Conservation (phyloP, 768 basidiomycete genomes). For the Albatrellus ellisii region DNA sequence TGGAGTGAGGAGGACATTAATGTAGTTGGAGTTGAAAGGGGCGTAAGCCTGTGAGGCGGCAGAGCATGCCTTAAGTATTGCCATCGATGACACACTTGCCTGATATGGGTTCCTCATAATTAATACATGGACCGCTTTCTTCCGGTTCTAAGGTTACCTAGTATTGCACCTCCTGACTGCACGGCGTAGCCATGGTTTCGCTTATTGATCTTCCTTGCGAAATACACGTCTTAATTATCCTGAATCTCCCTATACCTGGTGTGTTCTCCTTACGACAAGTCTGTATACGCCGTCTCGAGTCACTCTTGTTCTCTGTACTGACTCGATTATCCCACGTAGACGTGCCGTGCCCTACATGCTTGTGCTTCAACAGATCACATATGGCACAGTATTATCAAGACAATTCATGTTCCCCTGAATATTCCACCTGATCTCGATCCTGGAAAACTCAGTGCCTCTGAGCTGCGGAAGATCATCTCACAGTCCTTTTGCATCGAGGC, state of each 20-base stretch:
- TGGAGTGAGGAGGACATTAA: conserved; percentile 16
- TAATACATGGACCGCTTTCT: too few relatives aligned
- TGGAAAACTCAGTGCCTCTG: conserved; percentile 23
- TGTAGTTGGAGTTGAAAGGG: conserved; percentile 13
- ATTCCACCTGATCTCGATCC: conserved; percentile 23
- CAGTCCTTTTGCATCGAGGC: conserved; percentile 34
- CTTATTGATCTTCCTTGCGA: conserved; percentile 30
- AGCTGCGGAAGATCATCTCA: conserved; percentile 29
- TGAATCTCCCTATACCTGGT: conserved; percentile 24
- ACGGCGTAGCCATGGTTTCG: conserved; percentile 6
- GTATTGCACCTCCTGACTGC: conserved; percentile 1
- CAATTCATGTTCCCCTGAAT: conserved; percentile 28
- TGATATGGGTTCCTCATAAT: conserved; percentile 6
- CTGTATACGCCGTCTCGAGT: conserved; percentile 6
- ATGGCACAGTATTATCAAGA: conserved; percentile 32
- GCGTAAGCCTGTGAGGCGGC: neutral
- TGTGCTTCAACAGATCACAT: conserved; percentile 37
- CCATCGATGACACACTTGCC: conserved; percentile 13
- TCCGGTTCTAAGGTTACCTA: neutral
- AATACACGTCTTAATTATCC: conserved; percentile 27
- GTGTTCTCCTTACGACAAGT: conserved; percentile 39
- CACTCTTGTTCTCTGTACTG: conserved; percentile 2
- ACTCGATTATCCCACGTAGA: conserved; percentile 26
- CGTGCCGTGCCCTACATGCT: conserved; percentile 48
- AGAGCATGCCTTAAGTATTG: conserved; percentile 8